Conservation (phyloP, 345 rosid species). For the Geranium brycei region DNA sequence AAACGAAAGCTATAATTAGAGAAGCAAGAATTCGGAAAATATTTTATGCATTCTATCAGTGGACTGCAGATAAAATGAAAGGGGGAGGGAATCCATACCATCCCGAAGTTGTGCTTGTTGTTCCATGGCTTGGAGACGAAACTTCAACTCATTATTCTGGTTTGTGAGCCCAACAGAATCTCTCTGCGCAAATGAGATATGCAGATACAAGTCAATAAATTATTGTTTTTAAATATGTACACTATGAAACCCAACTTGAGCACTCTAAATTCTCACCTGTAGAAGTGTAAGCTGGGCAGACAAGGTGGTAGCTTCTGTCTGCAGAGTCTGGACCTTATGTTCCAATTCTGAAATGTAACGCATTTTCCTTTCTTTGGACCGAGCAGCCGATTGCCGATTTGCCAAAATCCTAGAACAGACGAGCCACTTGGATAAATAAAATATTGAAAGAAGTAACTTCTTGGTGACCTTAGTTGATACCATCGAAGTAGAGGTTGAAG, state of each 20-base stretch:
- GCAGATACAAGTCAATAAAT: conserved; percentile 4
- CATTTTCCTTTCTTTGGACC: conserved; percentile 95
- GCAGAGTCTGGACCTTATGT: conserved; percentile 93
- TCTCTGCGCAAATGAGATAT: conserved; percentile 32
- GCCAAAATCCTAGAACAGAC: conserved; percentile 57
- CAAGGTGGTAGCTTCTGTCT: conserved; percentile 90
- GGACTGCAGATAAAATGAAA: neutral
- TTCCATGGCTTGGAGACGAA: conserved; percentile 96
- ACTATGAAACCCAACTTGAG: neutral
- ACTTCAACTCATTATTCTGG: conserved; percentile 87
- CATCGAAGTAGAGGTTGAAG: no score
- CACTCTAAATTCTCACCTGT: conserved; percentile 33
- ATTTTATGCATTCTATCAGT: no score
- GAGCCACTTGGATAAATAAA: conserved; percentile 1
- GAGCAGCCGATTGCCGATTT: conserved; percentile 90
- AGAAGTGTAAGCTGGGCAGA: conserved; percentile 89
- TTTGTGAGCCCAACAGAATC: conserved; percentile 85
- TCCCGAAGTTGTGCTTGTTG: conserved; percentile 92
- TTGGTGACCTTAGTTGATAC: no score
- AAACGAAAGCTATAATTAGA: no score
- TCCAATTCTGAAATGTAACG: conserved; percentile 82
- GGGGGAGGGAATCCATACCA: conserved; percentile 27
- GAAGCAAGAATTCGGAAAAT: no score
- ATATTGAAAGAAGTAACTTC: neutral
- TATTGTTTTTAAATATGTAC: neutral